Evolutionary conservation across 2,329 filamentous ascomycete species (phyloP), one percentile per base, ranked within the genome.

Genomic region (Pyrenochaeta sp.): DNA sequence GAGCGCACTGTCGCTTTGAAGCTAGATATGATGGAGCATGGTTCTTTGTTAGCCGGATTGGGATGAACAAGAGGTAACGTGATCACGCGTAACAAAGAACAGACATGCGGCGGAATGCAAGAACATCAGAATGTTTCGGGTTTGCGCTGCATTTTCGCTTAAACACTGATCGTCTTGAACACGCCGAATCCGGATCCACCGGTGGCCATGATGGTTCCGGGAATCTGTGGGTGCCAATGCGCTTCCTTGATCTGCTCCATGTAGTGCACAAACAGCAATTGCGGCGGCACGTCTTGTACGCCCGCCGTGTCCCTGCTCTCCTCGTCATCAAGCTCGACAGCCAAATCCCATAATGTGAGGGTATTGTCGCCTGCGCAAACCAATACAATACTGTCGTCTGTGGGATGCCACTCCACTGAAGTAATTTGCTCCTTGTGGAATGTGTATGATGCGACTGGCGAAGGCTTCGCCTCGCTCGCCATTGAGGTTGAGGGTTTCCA

Each of bases 361-460:
- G 94, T 98, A 80, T 93, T 94, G 78, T 99, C 95, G 44, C 90
- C 95, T 0, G 92, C 92, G 24, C 92, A 94, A 42, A 98, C 93
- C 2, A 92, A 91, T 15, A 99, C 88, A 72, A 98, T 96, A 76
- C 91, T 96, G 83, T 99, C 94, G 73, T 99, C 95, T 1, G 92
- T 94, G 2, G 95, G 94, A 78, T 98, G 94, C 94, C 95, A 99
- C 81, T 98, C 93, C 39, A 99, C 86, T 67, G 90, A 92, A 6
- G 95, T 99, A 71, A 99, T 92, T 69, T 97, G 95, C 79, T 97
- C 92, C 79, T 92, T 94, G 84, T 99, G 93, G 83, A 97, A 98
- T 72, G 88, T 85, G 81, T 98, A 99, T 69, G 90, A 91, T 3
- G 95, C 95, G n/a, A 98, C 91, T 0, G 95, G 91, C 47, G 89